Percentiles rank a stretch among this genome's conserved stretches.
Evolutionary conservation across 495 filamentous ascomycete species (phyloP).

Genomic region (Aspergillus steynii): DNA sequence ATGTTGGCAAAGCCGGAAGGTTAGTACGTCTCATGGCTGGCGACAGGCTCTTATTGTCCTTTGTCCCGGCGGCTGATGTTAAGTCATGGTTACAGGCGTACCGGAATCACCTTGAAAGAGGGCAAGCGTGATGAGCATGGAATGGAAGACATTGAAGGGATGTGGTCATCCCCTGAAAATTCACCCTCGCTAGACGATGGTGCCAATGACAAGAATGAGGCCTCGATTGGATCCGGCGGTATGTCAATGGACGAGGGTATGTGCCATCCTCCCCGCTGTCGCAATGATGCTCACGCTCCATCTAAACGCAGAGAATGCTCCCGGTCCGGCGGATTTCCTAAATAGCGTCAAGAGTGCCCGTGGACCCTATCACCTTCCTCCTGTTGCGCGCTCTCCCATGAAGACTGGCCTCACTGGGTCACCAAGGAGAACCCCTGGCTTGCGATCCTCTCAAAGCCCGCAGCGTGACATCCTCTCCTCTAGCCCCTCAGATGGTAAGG

Average conservation of each 20-base stretch:
- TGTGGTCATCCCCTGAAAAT: constrained; percentile 87
- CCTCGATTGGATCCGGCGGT: constrained; percentile 41
- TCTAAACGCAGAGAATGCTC: constrained; percentile 35
- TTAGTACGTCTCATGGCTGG: constrained; percentile 27
- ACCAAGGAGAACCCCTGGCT: constrained; percentile 42
- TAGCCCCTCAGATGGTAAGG: constrained; percentile 41
- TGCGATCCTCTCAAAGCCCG: constrained; percentile 42
- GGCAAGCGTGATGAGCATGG: constrained; percentile 88
- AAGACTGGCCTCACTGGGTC: constrained; percentile 45
- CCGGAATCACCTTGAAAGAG: constrained; percentile 79
- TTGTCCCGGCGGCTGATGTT: constrained; percentile 14
- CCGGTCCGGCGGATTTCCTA: constrained; percentile 45
- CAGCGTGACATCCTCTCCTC: constrained; percentile 35
- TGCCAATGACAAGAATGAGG: constrained; percentile 29
- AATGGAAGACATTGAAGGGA: constrained; percentile 77
- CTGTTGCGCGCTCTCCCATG: constrained; percentile 44
- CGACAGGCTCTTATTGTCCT: not conserved
- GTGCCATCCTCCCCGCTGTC: constrained; percentile 5
- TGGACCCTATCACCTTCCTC: constrained; percentile 31
- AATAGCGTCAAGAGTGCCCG: constrained; percentile 32
- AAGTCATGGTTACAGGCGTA: constrained; percentile 56
- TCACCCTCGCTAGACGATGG: constrained; percentile 46
- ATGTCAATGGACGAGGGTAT: constrained; percentile 53
- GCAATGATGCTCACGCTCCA: constrained; percentile 14
- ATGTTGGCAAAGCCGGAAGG: constrained; percentile 66